Evolutionary conservation across 129 eudicot species (phyloP).

Genomic region (Flaveria robusta): DNA sequence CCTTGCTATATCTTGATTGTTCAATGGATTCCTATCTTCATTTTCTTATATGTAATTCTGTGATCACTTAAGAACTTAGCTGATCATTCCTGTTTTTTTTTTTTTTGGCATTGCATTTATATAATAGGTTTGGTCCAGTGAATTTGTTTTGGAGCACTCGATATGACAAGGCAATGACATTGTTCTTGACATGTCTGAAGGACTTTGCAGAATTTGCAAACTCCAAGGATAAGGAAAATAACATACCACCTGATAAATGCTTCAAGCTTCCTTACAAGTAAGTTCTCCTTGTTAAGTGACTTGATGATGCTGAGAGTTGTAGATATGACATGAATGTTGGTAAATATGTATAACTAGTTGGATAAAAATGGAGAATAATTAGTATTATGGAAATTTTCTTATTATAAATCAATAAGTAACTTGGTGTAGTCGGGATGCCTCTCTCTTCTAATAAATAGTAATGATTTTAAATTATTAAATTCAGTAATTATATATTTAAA

Average conservation of each 20-base stretch:
- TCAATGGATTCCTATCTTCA: not conserved
- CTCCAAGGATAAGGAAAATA: slow-evolving; percentile 78
- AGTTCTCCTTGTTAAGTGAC: slow-evolving; percentile 12
- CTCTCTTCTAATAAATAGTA: too few relatives aligned
- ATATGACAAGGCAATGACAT: slow-evolving; percentile 94
- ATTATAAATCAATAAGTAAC: too few relatives aligned
- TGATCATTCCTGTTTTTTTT: not conserved
- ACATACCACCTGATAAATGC: slow-evolving; percentile 76
- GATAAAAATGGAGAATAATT: too few relatives aligned
- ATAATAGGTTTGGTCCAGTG: slow-evolving; percentile 87
- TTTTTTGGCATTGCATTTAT: slow-evolving; percentile 4
- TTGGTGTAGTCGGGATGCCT: too few relatives aligned
- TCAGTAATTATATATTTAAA: too few relatives aligned
- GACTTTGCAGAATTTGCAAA: slow-evolving; percentile 90
- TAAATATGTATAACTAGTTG: too few relatives aligned
- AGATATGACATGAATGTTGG: not conserved
- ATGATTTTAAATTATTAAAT: too few relatives aligned
- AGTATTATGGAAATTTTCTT: too few relatives aligned
- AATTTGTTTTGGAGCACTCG: slow-evolving; percentile 98
- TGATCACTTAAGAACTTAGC: not conserved
- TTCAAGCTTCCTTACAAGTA: slow-evolving; percentile 97
- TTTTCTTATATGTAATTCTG: not conserved
- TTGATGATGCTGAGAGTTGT: not conserved
- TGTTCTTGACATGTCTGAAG: slow-evolving; percentile 88
- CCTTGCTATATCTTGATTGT: slow-evolving; percentile 11